Base-by-base conservation (phyloP, 352 stramenopile genomes). In the Blastocystis sp. region DNA sequence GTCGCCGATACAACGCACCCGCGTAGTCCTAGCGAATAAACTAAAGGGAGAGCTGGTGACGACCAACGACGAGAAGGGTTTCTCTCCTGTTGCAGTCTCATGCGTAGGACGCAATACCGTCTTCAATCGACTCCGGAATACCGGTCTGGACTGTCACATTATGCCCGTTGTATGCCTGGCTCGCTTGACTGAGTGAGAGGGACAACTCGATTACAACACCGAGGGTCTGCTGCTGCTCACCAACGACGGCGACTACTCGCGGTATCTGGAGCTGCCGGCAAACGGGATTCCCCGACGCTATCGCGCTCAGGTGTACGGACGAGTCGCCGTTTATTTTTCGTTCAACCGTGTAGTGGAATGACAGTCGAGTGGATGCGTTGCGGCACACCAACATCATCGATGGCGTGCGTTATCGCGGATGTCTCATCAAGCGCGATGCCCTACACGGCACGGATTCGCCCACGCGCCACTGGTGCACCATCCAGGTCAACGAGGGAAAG, bases 211-310 rank as follows among this genome's bases (percentile, higher is more conserved):
- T 85, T 96, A 92, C 87, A 94, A 95, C 72, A 95, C 92, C 18
- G 93, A 96, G 86, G 93, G 93, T 0, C 87, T 97, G 38, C 87
- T 97, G 79, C 89, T 97, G n/a, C 89, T 97, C 14, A 96, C 92
- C 14, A 95, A 94, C 86, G 91, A 96, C 81, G 93, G 93, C 36
- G 92, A 94, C 77, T 94, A 95, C 86, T 91, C 93, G 29, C 89
- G 92, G 16, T 84, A 91, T 49, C 87, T 97, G 84, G 93, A 97
- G 84, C 92, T 95, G 67, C 93, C 93, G 27, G 91, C 90, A 87
- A 93, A 86, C 65, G 88, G 89, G 27, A 87, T 96, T 53, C 48
- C 88, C 61, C 89, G 93, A 32, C 90, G 92, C 4, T 96, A 96
- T 84, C 92, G 91, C 18, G 92, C 90, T 7, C 89, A 94, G 36